phyloP scores from a whole-genome alignment of 495 filamentous ascomycete genomes.

The Lichina pygmaea region DNA sequence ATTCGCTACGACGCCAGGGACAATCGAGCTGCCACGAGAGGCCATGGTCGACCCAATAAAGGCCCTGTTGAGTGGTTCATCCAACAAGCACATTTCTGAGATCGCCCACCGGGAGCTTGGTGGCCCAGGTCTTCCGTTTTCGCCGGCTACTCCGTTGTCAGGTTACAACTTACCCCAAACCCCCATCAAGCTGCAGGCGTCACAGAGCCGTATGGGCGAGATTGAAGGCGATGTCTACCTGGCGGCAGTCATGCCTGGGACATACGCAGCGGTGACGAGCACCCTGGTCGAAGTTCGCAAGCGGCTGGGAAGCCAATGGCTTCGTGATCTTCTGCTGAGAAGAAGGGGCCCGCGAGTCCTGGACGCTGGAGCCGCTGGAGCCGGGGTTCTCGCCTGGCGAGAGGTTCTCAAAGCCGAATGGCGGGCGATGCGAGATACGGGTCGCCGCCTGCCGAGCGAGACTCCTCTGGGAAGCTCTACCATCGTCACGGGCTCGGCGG shows the following conservation, averaged over 20 bases:
- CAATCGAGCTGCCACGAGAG: constrained; percentile 37
- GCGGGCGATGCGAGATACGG: constrained; percentile 18
- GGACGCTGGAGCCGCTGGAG: constrained; percentile 67
- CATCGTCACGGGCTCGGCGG: constrained; percentile 31
- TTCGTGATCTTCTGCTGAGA: constrained; percentile 35
- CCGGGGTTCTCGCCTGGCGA: constrained; percentile 62
- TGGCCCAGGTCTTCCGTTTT: constrained; percentile 44
- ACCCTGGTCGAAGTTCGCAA: constrained; percentile 62
- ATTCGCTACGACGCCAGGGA: constrained; percentile 39
- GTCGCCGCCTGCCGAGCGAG: constrained; percentile 16
- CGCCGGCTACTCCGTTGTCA: constrained; percentile 26
- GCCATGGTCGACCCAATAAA: constrained; percentile 40
- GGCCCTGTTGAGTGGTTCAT: constrained; percentile 31
- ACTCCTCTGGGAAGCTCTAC: constrained; percentile 30
- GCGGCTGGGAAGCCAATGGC: constrained; percentile 57
- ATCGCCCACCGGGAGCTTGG: constrained; percentile 46
- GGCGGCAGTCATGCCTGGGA: constrained; percentile 49
- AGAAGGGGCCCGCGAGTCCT: constrained; percentile 52
- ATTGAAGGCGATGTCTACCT: constrained; percentile 76
- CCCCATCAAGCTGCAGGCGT: constrained; percentile 39
- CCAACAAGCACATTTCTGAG: constrained; percentile 44
- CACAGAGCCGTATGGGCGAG: constrained; percentile 44
- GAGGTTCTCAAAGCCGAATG: constrained; percentile 60
- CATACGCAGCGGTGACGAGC: constrained; percentile 49
- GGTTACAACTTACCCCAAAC: constrained; percentile 28